These are phyloP conservation scores for Ballota nigra DNA, from an alignment of 257 asterid genomes.

Conservation along the genomic window DNA sequence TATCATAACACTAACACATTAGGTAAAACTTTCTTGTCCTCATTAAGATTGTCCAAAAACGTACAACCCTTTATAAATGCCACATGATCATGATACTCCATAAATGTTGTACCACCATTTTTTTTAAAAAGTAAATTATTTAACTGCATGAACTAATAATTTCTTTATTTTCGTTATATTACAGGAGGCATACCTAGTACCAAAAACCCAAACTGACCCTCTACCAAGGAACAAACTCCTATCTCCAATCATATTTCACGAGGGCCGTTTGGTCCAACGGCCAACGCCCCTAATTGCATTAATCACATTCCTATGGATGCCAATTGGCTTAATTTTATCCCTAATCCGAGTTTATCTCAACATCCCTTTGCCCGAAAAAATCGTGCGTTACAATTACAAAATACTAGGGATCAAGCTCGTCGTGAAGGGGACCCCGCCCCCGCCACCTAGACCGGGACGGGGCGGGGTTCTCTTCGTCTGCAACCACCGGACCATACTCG, in stretches of 20 bases:
- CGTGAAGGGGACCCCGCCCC: conserved; percentile 79
- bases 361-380: conserved; percentile 62
- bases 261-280: conserved; percentile 80
- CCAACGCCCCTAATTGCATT: conserved; percentile 74
- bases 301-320: conserved; percentile 73
- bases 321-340: conserved; percentile 63
- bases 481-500: conserved; percentile 83
- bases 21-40: background rate
- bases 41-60: background rate
- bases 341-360: conserved; percentile 56
- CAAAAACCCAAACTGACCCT: conserved; percentile 46
- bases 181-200: conserved; percentile 87
- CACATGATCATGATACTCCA: background rate
- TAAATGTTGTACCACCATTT: background rate
- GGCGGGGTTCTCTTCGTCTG: conserved; percentile 76
- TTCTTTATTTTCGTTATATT: background rate
- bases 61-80: background rate
- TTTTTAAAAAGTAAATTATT: background rate
- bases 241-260: conserved; percentile 78
- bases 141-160: background rate
- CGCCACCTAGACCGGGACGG: conserved; percentile 54
- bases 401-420: conserved; percentile 67
- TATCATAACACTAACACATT: background rate
- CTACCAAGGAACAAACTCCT: conserved; percentile 63
- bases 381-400: conserved; percentile 54